phyloP scores from a whole-genome alignment of 2,329 filamentous ascomycete species.

The Fusarium tuaranense region DNA sequence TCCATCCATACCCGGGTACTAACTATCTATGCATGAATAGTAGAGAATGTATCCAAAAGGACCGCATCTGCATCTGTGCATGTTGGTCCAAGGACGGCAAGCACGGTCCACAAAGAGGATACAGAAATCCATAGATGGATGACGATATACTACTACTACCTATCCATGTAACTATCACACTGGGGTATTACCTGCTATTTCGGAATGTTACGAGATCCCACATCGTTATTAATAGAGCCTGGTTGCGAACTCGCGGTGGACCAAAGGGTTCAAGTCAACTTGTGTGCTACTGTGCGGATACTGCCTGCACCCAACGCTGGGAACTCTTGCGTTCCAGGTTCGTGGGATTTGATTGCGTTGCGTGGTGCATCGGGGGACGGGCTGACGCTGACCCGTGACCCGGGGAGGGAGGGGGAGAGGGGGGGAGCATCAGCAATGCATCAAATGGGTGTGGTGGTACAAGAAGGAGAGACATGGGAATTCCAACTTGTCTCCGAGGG shows the following conservation, averaged over 20 bases:
- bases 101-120: neutral
- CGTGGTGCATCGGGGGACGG: slow-evolving; percentile 19
- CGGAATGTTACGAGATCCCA: neutral
- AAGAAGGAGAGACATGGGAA: neutral
- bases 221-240: neutral
- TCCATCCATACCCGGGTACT: neutral
- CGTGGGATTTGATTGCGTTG: slow-evolving; percentile 27
- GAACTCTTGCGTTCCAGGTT: slow-evolving; percentile 37
- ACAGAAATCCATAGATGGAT: neutral
- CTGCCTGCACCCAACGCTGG: neutral
- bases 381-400: slow-evolving; percentile 1
- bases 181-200: neutral
- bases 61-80: neutral
- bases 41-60: neutral
- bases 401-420: neutral
- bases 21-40: neutral
- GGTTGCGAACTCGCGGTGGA: neutral
- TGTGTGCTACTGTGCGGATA: slow-evolving; percentile 6
- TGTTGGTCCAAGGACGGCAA: neutral
- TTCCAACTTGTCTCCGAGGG: neutral
- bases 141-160: neutral
- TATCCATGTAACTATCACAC: neutral
- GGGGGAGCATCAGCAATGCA: neutral
- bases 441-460: neutral
- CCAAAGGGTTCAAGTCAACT: neutral